Evolutionary conservation across 2,329 filamentous ascomycete genomes (phyloP), one percentile per base, ranked within the genome.

Genomic region (Sclerotinia subarctica): DNA sequence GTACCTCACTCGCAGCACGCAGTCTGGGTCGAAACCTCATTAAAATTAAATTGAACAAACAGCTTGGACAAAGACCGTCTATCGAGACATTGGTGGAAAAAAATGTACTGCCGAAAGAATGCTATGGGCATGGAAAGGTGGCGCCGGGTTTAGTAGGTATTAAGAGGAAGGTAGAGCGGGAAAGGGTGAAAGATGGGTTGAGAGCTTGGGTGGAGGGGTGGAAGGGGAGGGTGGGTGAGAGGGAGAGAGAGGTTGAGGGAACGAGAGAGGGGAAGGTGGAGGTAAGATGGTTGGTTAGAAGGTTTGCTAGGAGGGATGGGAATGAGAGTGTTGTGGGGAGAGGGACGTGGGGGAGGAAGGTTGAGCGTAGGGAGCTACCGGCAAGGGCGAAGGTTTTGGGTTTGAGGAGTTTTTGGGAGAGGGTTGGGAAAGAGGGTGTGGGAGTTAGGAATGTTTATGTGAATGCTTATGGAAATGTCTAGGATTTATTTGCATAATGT

Each of bases 391-490:
- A 79, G 53, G 88, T 90, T 8, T 86, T 87, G 82, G 82, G 84
- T 29, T 76, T 92, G 68, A 84, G 84, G 73, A 81, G 82, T 69
- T 91, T 90, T 74, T 92, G 88, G 88, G 89, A 91, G 78, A 81
- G 82, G 29, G 80, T 90, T 46, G 81, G 82, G 1, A 72, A 72
- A 54, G 76, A 76, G 17, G 70, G 70, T 3, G 49, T 49, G 32
- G 62, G 49, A 7, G 17, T 11, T 8, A 38, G 42, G 17, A 38
- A 46, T 59, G 17, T 6, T 21, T n/a, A 54, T 11, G 47, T 35
- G 32, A 6, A 49, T 17, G 10, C 1, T 38, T 65, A 19, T n/a
- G 57, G 7, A 5, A n/a, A n/a, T n/a, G n/a, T n/a, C n/a, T 47
- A 19, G 5, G 21, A 2, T 35, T 24, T 57, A 19, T 2, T 10